Percentiles rank a stretch among this genome's conserved stretches.
phyloP scores from a whole-genome alignment of 2,329 filamentous ascomycete genomes.

The Pezicula neosporulosa region DNA sequence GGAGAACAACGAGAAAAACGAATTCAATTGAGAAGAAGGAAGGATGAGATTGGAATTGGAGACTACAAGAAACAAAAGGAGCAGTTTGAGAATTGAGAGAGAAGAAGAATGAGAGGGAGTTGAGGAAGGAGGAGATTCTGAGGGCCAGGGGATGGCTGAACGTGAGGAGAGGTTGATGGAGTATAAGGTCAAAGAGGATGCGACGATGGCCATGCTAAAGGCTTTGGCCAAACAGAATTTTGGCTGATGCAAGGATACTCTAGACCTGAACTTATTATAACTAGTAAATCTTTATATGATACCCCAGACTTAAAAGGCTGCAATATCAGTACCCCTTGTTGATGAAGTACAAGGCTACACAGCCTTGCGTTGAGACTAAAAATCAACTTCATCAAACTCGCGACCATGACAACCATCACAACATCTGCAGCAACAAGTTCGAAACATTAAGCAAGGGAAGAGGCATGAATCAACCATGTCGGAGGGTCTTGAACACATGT shows the following conservation, averaged over 20 bases:
- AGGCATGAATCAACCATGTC: neutral
- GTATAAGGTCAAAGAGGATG: conserved; percentile 74
- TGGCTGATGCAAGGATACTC: conserved; percentile 39
- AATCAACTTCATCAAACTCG: neutral
- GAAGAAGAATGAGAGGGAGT: conserved; percentile 80
- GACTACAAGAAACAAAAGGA: conserved; percentile 68
- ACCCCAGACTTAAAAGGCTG: too few relatives aligned
- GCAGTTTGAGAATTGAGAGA: conserved; percentile 60
- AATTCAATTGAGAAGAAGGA: too few relatives aligned
- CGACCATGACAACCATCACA: neutral
- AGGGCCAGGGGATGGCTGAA: conserved; percentile 73
- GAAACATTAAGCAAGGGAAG: neutral
- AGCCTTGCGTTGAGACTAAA: neutral
- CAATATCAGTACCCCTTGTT: neutral
- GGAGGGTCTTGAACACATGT: neutral
- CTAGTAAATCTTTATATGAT: neutral
- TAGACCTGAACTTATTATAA: neutral
- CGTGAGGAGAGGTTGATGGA: conserved; percentile 71
- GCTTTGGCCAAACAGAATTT: conserved; percentile 77
- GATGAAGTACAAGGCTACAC: neutral
- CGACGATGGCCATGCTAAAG: conserved; percentile 78
- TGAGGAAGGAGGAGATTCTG: conserved; percentile 76
- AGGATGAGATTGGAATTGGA: too few relatives aligned
- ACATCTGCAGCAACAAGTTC: neutral
- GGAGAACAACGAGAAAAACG: too few relatives aligned